Conservation (phyloP, 2,329 filamentous ascomycete genomes). For the Pseudogymnoascus sp. region DNA sequence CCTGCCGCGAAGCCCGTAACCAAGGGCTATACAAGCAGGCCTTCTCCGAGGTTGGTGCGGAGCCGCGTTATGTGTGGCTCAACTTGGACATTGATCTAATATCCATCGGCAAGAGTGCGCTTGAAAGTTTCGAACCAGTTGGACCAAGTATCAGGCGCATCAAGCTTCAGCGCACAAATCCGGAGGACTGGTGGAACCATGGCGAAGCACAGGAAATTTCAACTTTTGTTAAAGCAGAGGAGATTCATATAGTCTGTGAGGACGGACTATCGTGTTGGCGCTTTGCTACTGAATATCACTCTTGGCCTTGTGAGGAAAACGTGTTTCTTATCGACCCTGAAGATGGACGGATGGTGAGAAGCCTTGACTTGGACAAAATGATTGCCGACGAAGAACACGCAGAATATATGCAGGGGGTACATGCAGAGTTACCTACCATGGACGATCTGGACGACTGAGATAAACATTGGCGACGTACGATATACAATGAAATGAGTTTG, state of each 20-base stretch:
- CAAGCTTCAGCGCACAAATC: neutral
- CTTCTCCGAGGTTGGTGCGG: neutral
- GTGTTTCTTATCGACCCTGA: neutral
- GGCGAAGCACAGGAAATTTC: no score
- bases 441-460: no score
- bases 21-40: neutral
- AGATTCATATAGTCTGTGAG: neutral
- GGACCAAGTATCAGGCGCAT: neutral
- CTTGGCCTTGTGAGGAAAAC: neutral
- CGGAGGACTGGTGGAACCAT: no score
- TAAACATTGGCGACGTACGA: neutral
- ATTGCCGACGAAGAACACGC: neutral
- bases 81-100: slow-evolving; percentile 20
- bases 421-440: neutral
- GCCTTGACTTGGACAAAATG: neutral
- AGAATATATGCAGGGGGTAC: neutral
- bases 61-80: slow-evolving; percentile 18
- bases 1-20: neutral
- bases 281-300: neutral
- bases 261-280: neutral
- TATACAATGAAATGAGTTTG: neutral
- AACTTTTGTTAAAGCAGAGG: neutral
- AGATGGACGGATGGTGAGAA: neutral
- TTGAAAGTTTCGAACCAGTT: neutral
- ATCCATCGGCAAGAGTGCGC: slow-evolving; percentile 13